phyloP scores from a whole-genome alignment of 2,329 filamentous ascomycete species.

The Eutypa lata region DNA sequence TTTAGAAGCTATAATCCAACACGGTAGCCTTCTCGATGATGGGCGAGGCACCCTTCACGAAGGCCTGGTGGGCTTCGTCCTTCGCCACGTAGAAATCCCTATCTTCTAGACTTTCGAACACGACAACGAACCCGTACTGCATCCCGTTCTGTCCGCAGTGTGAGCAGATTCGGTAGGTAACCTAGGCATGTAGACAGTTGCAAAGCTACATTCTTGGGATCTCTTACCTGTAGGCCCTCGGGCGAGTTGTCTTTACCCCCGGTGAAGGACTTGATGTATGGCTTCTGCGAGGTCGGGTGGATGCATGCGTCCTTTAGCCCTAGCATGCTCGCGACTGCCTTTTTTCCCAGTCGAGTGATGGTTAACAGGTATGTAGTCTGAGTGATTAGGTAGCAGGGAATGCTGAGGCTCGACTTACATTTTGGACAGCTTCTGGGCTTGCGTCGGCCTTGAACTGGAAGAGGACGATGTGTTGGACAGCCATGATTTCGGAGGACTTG shows the following conservation, averaged over 20 bases:
- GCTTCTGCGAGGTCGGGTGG: conserved; percentile 53
- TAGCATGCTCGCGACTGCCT: conserved; percentile 42
- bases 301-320: conserved; percentile 56
- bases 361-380: no score
- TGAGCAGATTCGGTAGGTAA: conserved; percentile 3
- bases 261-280: conserved; percentile 57
- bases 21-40: conserved; percentile 36
- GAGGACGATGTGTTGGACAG: conserved; percentile 25
- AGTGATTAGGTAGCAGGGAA: neutral
- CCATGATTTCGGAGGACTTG: conserved; percentile 12
- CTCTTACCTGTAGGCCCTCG: conserved; percentile 56
- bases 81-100: conserved; percentile 39
- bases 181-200: neutral
- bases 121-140: conserved; percentile 40
- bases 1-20: conserved; percentile 31
- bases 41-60: conserved; percentile 29
- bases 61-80: conserved; percentile 35
- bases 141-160: conserved; percentile 30
- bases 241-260: conserved; percentile 62
- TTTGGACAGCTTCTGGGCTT: conserved; percentile 8
- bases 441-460: conserved; percentile 25
- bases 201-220: neutral
- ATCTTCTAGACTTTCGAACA: conserved; percentile 37
- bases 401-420: conserved; percentile 4
- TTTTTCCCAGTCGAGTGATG: conserved; percentile 1